Evolutionary conservation across 1,284 basidiomycete genomes (phyloP).

Genomic region (Fistulina hepatica): DNA sequence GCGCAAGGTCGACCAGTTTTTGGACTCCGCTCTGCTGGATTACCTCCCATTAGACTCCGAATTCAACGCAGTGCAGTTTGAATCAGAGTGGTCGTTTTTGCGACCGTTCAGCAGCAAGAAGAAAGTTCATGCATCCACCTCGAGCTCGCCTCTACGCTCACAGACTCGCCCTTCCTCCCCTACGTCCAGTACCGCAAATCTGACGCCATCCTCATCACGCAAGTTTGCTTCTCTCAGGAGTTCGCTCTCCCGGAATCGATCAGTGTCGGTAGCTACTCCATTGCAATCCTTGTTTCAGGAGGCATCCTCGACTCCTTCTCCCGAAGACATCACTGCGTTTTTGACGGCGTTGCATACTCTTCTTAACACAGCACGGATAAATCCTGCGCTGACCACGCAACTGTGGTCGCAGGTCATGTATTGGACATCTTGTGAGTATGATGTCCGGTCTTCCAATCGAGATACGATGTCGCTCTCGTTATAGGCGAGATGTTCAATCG

Average conservation of each 20-base stretch:
- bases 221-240: conserved; percentile 55
- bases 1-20: conserved; percentile 74
- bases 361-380: conserved; percentile 81
- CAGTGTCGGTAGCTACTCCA: conserved; percentile 33
- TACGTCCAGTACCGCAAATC: conserved; percentile 27
- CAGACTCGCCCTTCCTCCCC: conserved; percentile 38
- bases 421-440: conserved; percentile 68
- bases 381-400: conserved; percentile 83
- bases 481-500: conserved; percentile 92
- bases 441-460: conserved; percentile 10
- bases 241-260: conserved; percentile 42
- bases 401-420: conserved; percentile 94
- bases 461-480: no score
- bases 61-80: conserved; percentile 81
- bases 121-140: conserved; percentile 24
- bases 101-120: conserved; percentile 70
- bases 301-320: conserved; percentile 35
- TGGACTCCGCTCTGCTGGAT: conserved; percentile 81
- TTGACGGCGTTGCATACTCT: conserved; percentile 84
- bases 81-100: conserved; percentile 92
- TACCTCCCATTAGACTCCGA: conserved; percentile 70
- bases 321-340: conserved; percentile 66
- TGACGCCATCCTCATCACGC: conserved; percentile 35
- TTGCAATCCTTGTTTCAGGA: conserved; percentile 45
- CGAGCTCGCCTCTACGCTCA: conserved; percentile 35